These are phyloP conservation scores for Lasiodiplodia gonubiensis DNA, from an alignment of 2,329 filamentous ascomycete species.

Conservation along the genomic window DNA sequence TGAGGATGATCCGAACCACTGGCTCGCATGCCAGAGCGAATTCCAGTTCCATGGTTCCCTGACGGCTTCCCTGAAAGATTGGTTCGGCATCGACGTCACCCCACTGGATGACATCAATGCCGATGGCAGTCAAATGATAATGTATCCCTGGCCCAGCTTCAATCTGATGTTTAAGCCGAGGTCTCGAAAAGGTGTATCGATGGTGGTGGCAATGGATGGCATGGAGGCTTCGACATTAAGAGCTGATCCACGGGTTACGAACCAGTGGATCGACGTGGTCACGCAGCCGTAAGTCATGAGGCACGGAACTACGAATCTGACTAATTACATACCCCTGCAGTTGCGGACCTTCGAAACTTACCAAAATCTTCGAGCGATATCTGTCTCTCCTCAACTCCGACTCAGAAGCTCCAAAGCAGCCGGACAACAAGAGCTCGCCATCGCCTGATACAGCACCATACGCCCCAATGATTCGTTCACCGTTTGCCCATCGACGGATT, in stretches of 20 bases:
- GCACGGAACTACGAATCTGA: too few species aligned
- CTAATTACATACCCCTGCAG: neutral
- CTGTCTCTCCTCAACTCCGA: neutral
- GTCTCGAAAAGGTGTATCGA: neutral
- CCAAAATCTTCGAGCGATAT: conserved; percentile 37
- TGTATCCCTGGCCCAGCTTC: conserved; percentile 3
- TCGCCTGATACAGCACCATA: neutral
- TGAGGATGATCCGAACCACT: neutral
- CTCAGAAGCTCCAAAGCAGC: neutral
- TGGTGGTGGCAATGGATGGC: conserved; percentile 8
- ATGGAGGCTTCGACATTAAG: conserved; percentile 5
- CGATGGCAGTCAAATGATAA: neutral
- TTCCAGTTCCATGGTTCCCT: neutral
- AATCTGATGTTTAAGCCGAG: neutral
- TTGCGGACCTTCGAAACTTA: conserved; percentile 46
- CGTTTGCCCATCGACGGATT: neutral
- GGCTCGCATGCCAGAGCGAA: neutral
- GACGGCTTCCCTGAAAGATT: neutral
- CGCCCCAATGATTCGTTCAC: neutral
- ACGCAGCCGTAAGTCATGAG: conserved; percentile 36
- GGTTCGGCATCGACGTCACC: neutral
- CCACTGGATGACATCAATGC: neutral
- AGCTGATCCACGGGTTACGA: neutral
- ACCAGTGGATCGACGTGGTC: conserved; percentile 43
- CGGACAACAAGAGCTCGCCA: neutral